Evolutionary conservation across 164 flowering plant genomes (phyloP).

Genomic region (Chimonanthus praecox): DNA sequence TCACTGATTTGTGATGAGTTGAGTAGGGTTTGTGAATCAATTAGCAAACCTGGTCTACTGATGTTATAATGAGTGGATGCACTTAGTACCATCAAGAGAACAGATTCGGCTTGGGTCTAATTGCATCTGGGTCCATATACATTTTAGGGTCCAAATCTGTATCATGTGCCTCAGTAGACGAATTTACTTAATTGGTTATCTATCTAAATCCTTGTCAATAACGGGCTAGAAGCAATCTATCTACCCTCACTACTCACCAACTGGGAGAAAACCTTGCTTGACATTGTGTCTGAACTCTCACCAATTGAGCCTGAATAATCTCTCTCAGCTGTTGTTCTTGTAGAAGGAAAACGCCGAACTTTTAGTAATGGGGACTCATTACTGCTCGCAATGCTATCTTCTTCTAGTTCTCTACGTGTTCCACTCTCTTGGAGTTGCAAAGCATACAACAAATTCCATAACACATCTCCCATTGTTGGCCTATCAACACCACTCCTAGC

Average conservation of each 20-base stretch:
- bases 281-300: neutral
- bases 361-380: neutral
- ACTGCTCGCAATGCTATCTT: neutral
- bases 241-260: neutral
- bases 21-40: no score
- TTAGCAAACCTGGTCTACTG: no score
- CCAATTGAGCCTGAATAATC: neutral
- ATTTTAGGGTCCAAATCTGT: no score
- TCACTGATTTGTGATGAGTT: no score
- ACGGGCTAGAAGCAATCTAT: neutral
- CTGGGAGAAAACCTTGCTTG: slow-evolving; percentile 1
- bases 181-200: no score
- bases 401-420: neutral
- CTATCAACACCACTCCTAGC: slow-evolving; percentile 2
- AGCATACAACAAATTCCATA: slow-evolving; percentile 5
- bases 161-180: no score
- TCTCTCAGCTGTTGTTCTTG: neutral
- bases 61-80: no score
- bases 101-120: no score
- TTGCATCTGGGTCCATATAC: no score
- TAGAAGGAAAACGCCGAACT: slow-evolving; percentile 1
- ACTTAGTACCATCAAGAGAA: no score
- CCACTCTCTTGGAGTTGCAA: slow-evolving; percentile 5
- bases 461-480: slow-evolving; percentile 8
- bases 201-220: no score